Conservation (phyloP, 306 rosid genomes). For the Leucaena leucocephala region DNA sequence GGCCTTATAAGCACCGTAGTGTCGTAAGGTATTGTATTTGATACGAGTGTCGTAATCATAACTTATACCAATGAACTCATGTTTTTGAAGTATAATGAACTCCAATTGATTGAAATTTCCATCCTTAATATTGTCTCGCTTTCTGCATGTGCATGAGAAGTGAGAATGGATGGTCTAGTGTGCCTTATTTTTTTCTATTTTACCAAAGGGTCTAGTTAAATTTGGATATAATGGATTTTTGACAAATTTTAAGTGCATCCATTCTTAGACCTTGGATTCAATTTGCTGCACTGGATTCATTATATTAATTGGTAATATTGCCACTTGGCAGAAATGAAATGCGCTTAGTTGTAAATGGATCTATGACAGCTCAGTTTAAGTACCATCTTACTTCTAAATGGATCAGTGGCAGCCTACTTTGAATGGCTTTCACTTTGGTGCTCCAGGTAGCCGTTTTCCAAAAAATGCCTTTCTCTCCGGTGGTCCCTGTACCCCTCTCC, state of each 20-base stretch:
- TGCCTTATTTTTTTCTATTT: background rate
- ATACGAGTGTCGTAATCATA: background rate
- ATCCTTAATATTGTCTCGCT: background rate
- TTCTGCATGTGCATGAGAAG: constrained; percentile 1
- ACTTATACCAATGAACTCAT: background rate
- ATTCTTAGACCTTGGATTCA: background rate
- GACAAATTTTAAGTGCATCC: background rate
- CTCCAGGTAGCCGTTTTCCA: background rate
- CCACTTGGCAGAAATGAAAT: background rate
- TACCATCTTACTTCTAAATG: background rate
- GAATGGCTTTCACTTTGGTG: background rate
- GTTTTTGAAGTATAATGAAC: background rate
- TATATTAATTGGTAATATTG: background rate
- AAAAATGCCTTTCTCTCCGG: background rate
- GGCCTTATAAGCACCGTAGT: background rate
- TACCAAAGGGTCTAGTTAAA: constrained; percentile 2
- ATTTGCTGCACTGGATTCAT: background rate
- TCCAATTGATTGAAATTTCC: background rate
- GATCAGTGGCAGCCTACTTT: background rate
- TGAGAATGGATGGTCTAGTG: background rate
- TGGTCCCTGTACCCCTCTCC: background rate
- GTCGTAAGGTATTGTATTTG: background rate
- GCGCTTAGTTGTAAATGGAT: background rate
- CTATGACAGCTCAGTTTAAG: background rate
- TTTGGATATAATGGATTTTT: background rate